Conservation (phyloP, 257 asterid genomes). For the Lantana camara region DNA sequence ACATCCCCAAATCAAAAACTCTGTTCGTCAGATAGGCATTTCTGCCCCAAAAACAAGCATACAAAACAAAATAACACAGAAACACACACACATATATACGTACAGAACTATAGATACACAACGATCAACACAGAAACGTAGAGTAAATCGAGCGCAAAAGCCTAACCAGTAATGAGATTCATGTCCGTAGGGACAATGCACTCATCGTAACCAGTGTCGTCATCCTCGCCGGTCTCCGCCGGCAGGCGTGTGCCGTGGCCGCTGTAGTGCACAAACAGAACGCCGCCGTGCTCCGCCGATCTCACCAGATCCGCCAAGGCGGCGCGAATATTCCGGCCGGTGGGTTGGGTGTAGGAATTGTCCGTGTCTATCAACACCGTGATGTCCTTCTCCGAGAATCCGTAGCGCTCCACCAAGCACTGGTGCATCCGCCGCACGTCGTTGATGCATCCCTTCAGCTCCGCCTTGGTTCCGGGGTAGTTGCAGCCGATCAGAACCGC, state of each 20-base stretch:
- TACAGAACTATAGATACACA: neutral
- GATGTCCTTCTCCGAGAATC: conserved; percentile 77
- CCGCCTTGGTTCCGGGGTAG: conserved; percentile 88
- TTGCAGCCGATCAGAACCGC: conserved; percentile 94
- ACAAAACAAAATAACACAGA: too few relatives aligned
- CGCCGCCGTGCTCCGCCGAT: conserved; percentile 65
- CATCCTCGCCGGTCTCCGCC: conserved; percentile 97
- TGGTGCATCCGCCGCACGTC: conserved; percentile 79
- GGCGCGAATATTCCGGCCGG: conserved; percentile 78
- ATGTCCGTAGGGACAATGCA: conserved; percentile 93
- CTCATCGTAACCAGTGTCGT: conserved; percentile 95
- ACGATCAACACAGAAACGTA: neutral
- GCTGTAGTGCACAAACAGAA: conserved; percentile 87
- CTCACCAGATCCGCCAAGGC: conserved; percentile 71
- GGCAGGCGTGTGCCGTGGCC: conserved; percentile 99
- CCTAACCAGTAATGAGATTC: conserved; percentile 85
- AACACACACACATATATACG: too few relatives aligned
- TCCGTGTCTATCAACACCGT: conserved; percentile 81
- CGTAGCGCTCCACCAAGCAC: conserved; percentile 69
- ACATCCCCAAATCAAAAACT: too few relatives aligned
- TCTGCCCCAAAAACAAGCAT: too few relatives aligned
- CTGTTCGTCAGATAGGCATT: too few relatives aligned
- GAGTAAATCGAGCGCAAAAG: neutral
- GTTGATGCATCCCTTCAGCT: conserved; percentile 91
- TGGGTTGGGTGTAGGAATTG: conserved; percentile 70